phyloP scores from a whole-genome alignment of 108 stramenopile species.

The Thalassiosira profunda region DNA sequence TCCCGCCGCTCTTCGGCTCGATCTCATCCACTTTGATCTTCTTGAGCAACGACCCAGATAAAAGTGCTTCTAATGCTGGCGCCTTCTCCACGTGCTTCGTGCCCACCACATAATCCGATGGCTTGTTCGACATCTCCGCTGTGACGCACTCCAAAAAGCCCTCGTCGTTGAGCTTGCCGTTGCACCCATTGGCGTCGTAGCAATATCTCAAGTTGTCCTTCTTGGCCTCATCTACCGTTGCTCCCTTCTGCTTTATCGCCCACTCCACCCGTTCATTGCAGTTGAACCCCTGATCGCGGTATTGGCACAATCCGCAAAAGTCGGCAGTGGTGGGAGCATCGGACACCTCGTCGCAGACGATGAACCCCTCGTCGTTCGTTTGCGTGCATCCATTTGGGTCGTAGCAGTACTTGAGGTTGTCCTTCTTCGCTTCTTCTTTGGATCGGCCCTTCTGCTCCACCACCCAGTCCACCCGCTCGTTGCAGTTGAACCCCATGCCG shows the following conservation, averaged over 20 bases:
- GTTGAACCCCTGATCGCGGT: constrained; percentile 4
- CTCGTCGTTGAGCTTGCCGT: not conserved
- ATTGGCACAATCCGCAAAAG: constrained; percentile 21
- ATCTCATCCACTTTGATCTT: not conserved
- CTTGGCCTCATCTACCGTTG: not conserved
- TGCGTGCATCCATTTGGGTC: no score
- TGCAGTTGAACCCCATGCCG: not conserved
- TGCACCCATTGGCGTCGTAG: constrained; percentile 6
- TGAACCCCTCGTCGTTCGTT: no score
- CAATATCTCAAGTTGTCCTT: constrained; percentile 11
- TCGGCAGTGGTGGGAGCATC: constrained; percentile 3
- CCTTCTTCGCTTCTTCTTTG: not conserved
- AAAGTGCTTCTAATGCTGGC: not conserved
- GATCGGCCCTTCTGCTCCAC: not conserved
- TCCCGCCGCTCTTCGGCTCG: not conserved
- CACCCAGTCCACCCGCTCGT: not conserved
- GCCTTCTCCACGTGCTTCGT: not conserved
- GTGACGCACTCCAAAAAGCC: not conserved
- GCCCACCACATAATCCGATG: not conserved
- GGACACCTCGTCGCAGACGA: no score
- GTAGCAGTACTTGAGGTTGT: not conserved
- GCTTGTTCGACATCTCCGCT: not conserved
- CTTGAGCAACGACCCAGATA: constrained; percentile 24
- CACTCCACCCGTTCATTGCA: constrained; percentile 25
- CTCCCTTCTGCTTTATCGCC: constrained; percentile 1